A percentile compares a stretch with the other conserved stretches of the same genome.
Conservation (phyloP, 2,329 filamentous ascomycete species). For the Phialocephala subalpina region DNA sequence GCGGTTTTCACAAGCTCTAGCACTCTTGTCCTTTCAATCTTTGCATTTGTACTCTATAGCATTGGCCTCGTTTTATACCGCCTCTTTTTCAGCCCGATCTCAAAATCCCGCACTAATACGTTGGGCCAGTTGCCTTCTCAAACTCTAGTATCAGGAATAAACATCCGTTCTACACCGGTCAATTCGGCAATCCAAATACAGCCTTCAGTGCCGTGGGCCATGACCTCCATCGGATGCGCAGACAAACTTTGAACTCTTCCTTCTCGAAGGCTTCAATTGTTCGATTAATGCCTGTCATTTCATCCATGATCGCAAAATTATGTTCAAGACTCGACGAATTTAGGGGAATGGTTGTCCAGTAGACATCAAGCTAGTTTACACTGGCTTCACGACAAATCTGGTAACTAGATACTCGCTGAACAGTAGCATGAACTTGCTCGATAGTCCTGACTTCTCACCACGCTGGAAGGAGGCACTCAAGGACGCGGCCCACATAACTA, state of each 20-base stretch:
- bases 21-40: neutral
- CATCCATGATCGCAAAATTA: neutral
- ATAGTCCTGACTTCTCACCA: neutral
- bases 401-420: neutral
- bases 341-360: neutral
- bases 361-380: neutral
- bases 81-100: neutral
- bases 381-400: neutral
- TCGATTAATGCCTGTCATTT: neutral
- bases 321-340: neutral
- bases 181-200: neutral
- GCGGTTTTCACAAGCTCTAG: neutral
- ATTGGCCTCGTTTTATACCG: neutral
- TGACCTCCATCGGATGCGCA: conserved; percentile 24
- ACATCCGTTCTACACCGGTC: neutral
- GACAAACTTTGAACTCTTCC: conserved; percentile 24
- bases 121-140: conserved; percentile 20
- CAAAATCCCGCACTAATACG: conserved; percentile 38
- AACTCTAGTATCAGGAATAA: neutral
- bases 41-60: neutral
- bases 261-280: conserved; percentile 24
- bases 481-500: neutral
- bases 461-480: neutral
- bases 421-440: neutral
- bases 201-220: conserved; percentile 26